phyloP scores from a whole-genome alignment of 148 eudicot species.

The Vaccinium corymbosum region DNA sequence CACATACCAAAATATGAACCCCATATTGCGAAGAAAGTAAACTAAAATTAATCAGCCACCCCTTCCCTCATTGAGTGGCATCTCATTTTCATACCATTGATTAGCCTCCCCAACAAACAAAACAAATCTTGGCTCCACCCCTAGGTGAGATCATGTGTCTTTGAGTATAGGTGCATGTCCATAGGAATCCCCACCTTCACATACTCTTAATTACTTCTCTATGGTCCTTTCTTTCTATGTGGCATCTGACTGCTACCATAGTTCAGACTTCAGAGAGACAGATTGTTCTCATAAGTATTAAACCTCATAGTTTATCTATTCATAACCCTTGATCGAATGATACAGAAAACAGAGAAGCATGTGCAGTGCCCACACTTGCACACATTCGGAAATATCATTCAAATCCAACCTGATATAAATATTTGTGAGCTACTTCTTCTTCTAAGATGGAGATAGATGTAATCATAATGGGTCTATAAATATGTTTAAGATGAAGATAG shows the following conservation, averaged over 20 bases:
- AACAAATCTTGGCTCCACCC: neutral
- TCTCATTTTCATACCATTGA: neutral
- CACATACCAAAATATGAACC: neutral
- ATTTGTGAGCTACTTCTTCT: neutral
- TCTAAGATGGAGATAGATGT: neutral
- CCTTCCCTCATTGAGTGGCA: neutral
- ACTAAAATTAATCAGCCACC: neutral
- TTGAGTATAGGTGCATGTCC: neutral
- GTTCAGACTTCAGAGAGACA: neutral
- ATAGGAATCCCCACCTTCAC: neutral
- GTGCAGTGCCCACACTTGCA: neutral
- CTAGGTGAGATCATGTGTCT: neutral
- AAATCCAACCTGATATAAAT: neutral
- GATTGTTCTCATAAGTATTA: neutral
- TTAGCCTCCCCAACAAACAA: neutral
- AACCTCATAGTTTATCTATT: constrained; percentile 1
- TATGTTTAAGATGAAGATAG: neutral
- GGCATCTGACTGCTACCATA: neutral
- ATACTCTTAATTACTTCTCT: neutral
- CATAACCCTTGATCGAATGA: neutral
- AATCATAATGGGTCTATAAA: neutral
- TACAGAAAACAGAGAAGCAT: neutral
- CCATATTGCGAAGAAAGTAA: neutral
- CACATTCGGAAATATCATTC: neutral
- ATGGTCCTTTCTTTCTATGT: neutral